A percentile compares a stretch with the other conserved stretches of the same genome.
Conservation (phyloP, 2,329 filamentous ascomycete species). For the Alternaria sp. region DNA sequence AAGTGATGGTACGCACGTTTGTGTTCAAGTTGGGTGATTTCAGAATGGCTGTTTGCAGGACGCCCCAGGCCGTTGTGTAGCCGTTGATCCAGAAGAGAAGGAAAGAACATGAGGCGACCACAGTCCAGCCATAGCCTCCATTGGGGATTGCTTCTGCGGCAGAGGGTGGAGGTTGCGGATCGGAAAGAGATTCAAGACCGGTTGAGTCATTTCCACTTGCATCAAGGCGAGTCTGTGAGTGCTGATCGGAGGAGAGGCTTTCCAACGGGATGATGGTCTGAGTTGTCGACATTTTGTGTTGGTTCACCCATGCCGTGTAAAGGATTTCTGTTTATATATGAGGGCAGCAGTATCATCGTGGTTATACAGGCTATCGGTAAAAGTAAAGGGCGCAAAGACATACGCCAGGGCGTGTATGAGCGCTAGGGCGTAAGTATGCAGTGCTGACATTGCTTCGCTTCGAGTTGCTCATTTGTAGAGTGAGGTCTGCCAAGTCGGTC, state of each 20-base stretch:
- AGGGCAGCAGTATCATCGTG: background rate
- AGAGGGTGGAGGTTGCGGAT: background rate
- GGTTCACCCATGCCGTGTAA: too few species aligned
- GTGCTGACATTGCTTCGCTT: background rate
- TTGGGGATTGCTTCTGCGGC: conserved; percentile 53
- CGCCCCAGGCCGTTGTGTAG: conserved; percentile 66
- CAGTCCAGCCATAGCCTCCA: conserved; percentile 65
- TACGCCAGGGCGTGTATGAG: background rate
- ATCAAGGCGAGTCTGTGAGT: background rate
- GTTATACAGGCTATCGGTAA: background rate
- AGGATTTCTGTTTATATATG: background rate
- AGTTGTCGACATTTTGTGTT: background rate
- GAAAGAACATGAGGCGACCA: conserved; percentile 61
- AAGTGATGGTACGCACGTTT: conserved; percentile 58
- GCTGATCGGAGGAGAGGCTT: background rate
- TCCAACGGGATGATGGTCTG: background rate
- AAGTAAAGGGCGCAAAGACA: background rate
- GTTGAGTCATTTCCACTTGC: background rate
- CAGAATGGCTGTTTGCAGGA: conserved; percentile 66
- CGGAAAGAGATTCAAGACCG: background rate
- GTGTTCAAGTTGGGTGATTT: conserved; percentile 48
- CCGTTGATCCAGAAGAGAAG: conserved; percentile 63
- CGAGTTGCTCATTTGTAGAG: background rate
- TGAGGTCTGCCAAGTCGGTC: background rate
- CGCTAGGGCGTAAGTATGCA: background rate